A percentile compares a stretch with the other conserved stretches of the same genome.
These are phyloP conservation scores for Rubus parviflorus DNA, from an alignment of 306 rosid genomes.

Conservation along the genomic window DNA sequence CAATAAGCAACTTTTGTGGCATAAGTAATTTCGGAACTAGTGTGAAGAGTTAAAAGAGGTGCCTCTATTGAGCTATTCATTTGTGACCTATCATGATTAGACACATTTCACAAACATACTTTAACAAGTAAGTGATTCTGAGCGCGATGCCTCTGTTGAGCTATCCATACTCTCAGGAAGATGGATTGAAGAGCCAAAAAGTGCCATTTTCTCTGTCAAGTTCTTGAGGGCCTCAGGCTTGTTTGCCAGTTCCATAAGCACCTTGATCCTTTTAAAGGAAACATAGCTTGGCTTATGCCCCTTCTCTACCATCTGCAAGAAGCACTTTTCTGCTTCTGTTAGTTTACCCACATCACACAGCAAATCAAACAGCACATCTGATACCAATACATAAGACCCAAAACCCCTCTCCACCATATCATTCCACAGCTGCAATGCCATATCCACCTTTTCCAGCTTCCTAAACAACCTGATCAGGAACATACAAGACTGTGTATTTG, in stretches of 20 bases:
- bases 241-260: conserved; percentile 82
- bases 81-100: background rate
- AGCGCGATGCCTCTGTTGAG: conserved; percentile 12
- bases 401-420: conserved; percentile 89
- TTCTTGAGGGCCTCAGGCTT: conserved; percentile 59
- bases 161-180: conserved; percentile 30
- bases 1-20: conserved; percentile 3
- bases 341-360: conserved; percentile 82
- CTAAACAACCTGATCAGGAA: conserved; percentile 68
- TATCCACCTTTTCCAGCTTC: conserved; percentile 74
- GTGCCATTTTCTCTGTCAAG: conserved; percentile 66
- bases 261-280: conserved; percentile 80
- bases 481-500: conserved; percentile 90
- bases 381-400: conserved; percentile 72
- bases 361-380: conserved; percentile 85
- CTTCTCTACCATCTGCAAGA: conserved; percentile 83
- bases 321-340: conserved; percentile 76
- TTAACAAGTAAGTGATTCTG: conserved; percentile 15
- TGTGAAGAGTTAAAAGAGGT: no score
- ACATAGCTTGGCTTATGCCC: conserved; percentile 81
- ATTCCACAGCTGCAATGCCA: conserved; percentile 81
- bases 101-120: conserved; percentile 10
- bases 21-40: background rate
- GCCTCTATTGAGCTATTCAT: no score
- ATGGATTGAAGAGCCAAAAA: conserved; percentile 39